Evolutionary conservation across 768 basidiomycete genomes (phyloP), one percentile per base, ranked within the genome.

Genomic region (Hygrophorus pudorinus): DNA sequence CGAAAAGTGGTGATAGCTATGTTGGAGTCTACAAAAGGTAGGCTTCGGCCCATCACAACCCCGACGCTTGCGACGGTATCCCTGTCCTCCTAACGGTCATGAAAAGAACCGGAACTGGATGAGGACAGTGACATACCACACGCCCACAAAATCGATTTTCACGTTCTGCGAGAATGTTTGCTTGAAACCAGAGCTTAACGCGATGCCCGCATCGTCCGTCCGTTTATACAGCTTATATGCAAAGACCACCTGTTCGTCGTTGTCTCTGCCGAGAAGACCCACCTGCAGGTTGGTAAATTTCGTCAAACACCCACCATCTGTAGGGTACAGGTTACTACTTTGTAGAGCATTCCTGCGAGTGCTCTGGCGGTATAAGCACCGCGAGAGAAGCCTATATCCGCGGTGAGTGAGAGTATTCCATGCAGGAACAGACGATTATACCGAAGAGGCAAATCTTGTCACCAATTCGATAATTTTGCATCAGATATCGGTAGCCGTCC

Each of bases 1-100:
- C 87, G 69, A 59, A 89, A 87, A 3, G 70, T 73, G 63, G 70
- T 78, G 56, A 89, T 79, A 9, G 70, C 68, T 16, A 60, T 65
- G 53, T 86, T 83, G 13, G 72, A 67, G 36, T 67, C 66, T 0
- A 80, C 78, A 51, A 86, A 89, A 0, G 87, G 87, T 20, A 89
- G 63, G 1, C 65, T 71, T 7, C 72, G 67, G 2, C 70, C 64
- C 62, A 68, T 62, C n/a, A 89, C 45, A 1, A 82, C 51, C 0
- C 87, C 87, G 16, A 85, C 85, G 42, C 82, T 82, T 6, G 79
- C 67, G 2, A 90, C 85, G 0, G 86, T 90, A 47, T 90, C 86
- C 86, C 85, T 77, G 36, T 33, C 32, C 36, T n/a, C 17, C 21
- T 27, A 33, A 30, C 18, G 6, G 33, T 30, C 8, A 33, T 3